A percentile compares a stretch with the other conserved stretches of the same genome.
phyloP scores from a whole-genome alignment of 78 protist species.

The Monosiga brevicollis region DNA sequence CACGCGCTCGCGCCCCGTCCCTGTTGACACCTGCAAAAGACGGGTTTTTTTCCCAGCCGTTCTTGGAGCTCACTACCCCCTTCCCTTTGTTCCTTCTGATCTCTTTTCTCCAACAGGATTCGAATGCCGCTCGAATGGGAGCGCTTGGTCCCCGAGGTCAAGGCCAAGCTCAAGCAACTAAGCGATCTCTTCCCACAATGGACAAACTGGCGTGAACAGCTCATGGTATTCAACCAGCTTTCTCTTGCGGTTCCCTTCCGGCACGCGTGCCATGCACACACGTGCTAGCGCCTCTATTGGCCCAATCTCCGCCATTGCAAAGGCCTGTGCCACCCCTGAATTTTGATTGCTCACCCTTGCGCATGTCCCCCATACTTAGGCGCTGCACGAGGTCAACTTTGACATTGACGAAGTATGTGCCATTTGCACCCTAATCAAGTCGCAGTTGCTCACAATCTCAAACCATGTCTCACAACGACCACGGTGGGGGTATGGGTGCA shows the following conservation, averaged over 20 bases:
- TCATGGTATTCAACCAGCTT: background rate
- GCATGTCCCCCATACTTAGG: background rate
- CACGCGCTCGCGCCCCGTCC: too few relatives aligned
- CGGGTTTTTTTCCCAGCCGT: too few relatives aligned
- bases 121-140: background rate
- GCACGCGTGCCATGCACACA: background rate
- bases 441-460: background rate
- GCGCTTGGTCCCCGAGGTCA: background rate
- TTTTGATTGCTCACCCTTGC: background rate
- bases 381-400: background rate
- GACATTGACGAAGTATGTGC: background rate
- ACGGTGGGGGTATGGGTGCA: too few relatives aligned
- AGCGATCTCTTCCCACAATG: background rate
- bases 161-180: background rate
- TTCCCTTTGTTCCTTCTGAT: too few relatives aligned
- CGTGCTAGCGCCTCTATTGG: background rate
- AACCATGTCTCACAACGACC: background rate
- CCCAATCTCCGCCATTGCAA: background rate
- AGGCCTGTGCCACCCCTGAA: background rate
- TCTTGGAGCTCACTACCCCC: too few relatives aligned
- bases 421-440: background rate
- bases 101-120: too few relatives aligned
- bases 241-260: conserved; percentile 3
- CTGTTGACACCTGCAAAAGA: too few relatives aligned
- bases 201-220: conserved; percentile 1